Evolutionary conservation across 75 land plant genomes (phyloP).

Genomic region (Chamaecyparis obtusa): DNA sequence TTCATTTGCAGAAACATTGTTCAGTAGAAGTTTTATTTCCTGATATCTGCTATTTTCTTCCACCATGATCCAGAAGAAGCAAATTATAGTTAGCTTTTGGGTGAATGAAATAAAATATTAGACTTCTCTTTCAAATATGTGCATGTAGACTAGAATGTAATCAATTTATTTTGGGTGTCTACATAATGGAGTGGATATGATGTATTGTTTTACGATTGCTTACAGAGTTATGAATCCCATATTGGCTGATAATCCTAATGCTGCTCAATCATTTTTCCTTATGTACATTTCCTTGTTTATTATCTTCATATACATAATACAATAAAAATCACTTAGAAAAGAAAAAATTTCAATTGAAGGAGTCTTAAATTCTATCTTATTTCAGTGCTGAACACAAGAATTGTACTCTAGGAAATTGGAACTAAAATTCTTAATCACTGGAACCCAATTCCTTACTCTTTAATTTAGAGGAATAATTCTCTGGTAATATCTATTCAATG

Average conservation of each 20-base stretch:
- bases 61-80: neutral
- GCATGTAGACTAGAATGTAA: neutral
- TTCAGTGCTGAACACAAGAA: neutral
- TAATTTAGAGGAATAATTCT: neutral
- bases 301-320: neutral
- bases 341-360: neutral
- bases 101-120: too few species aligned
- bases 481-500: neutral
- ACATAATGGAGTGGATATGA: neutral
- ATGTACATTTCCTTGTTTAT: neutral
- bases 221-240: neutral
- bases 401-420: neutral
- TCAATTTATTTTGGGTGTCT: neutral
- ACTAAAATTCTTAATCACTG: neutral
- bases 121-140: too few species aligned
- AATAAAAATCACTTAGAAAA: neutral
- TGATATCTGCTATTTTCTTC: neutral
- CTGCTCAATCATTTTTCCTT: too few species aligned
- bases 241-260: too few species aligned
- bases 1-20: neutral
- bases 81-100: neutral
- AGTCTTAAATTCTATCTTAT: neutral
- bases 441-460: neutral
- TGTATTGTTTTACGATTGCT: neutral
- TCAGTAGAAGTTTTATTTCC: too few species aligned